Base-by-base conservation (phyloP, 495 filamentous ascomycete species). In the Rhypophila decipiens region DNA sequence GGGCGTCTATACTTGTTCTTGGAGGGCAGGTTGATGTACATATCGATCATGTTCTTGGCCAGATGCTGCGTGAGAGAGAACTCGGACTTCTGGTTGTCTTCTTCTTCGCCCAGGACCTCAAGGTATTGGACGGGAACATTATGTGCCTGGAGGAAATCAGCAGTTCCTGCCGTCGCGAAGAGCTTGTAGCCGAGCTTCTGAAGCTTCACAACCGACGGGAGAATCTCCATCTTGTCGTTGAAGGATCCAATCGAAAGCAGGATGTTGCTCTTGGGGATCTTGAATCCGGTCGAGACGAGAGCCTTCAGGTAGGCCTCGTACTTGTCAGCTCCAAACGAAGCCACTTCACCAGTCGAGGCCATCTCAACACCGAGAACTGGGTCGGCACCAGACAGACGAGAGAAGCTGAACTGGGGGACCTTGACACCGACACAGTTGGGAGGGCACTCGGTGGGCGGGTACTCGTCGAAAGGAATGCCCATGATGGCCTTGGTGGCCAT, bases 401-500 rank as follows among this genome's bases (percentile, higher is more conserved):
- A 96, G 80, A 98, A 98, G 54, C 88, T 95, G 77, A 98, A 98
- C 65, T 98, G 93, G 0, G 93, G 93, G 13, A 97, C 93, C 74
- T 98, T 98, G 46, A 96, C 91, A 67, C 87, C 93, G 38, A 97
- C 90, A 58, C 89, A 91, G 60, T 90, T 79, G 24, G 83, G 73
- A 23, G 87, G 83, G 22, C 95, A 74, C 43, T 74, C 78, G 44
- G 83, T 75, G 23, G 81, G 74, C 37, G 93, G 91, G 52, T 98
- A 98, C 50, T 83, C 85, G 18, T 73, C 64, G 58, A 97, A 83
- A 2, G 87, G 87, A 50, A 87, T 65, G 24, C 84, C 87, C 70
- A 94, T 86, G 69, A 98, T 96, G 13, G 93, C 91, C 73, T 95
- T 96, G 46, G 93, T 97, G 12, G 93, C 91, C 88, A 98, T 93